Percentiles rank a stretch among this genome's conserved stretches.
Evolutionary conservation across 1,139 yeast species (phyloP).

Genomic region (Hansenula lynferdii): DNA sequence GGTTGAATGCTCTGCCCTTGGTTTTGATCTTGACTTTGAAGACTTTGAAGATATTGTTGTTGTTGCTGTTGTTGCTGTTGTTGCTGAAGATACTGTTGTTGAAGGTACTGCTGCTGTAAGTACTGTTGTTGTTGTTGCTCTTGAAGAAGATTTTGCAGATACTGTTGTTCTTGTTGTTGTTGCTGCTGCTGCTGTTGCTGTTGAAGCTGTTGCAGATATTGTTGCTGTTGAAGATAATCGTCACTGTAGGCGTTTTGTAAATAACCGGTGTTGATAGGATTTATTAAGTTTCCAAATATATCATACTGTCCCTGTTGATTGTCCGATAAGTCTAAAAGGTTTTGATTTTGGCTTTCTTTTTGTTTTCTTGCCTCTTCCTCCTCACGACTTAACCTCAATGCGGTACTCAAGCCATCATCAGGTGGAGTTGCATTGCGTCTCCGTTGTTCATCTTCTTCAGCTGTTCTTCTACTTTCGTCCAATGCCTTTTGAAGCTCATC

Average conservation of each 20-base stretch:
- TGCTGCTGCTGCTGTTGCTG: constrained; percentile 27
- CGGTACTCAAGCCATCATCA: constrained; percentile 75
- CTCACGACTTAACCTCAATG: constrained; percentile 78
- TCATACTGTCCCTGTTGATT: constrained; percentile 46
- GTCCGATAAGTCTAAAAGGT: constrained; percentile 53
- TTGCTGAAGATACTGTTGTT: too few relatives aligned
- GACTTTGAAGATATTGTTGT: constrained; percentile 24
- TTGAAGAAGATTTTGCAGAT: constrained; percentile 19
- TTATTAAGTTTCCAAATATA: constrained; percentile 77
- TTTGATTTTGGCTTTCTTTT: constrained; percentile 41
- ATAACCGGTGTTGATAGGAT: constrained; percentile 16
- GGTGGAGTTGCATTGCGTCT: constrained; percentile 38
- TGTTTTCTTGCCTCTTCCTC: constrained; percentile 76
- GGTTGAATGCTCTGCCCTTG: constrained; percentile 26
- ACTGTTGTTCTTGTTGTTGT: constrained; percentile 22
- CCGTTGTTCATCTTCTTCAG: constrained; percentile 75
- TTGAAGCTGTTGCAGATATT: constrained; percentile 24
- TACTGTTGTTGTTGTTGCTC: constrained; percentile 26
- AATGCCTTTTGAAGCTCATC: constrained; percentile 82
- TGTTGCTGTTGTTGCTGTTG: constrained; percentile 8
- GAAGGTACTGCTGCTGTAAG: too few relatives aligned
- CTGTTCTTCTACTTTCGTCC: constrained; percentile 77
- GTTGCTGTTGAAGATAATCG: constrained; percentile 28
- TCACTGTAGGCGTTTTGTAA: constrained; percentile 15
- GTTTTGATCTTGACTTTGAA: constrained; percentile 25